A percentile compares a stretch with the other conserved stretches of the same genome.
phyloP scores from a whole-genome alignment of 2,329 filamentous ascomycete genomes.

The Aspergillus quadrilineatus region DNA sequence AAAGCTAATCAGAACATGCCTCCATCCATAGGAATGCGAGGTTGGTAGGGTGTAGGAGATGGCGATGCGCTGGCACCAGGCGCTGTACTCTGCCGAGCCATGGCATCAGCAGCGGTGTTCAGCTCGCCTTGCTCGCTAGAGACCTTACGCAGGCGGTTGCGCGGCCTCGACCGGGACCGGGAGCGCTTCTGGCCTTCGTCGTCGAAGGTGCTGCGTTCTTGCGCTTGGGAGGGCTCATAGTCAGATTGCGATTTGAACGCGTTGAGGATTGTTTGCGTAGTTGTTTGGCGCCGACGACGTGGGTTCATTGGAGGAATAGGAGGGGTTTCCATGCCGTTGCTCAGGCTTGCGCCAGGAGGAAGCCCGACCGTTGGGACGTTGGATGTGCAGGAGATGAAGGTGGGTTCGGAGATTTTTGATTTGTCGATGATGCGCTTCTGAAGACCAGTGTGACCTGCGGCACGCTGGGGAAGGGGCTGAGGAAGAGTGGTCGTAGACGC shows the following conservation, averaged over 20 bases:
- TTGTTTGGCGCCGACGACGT: constrained; percentile 52
- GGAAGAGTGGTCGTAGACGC: constrained; percentile 19
- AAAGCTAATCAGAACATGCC: constrained; percentile 38
- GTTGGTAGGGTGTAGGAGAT: constrained; percentile 34
- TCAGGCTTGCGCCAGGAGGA: constrained; percentile 55
- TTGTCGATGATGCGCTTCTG: constrained; percentile 62
- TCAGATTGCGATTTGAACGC: constrained; percentile 30
- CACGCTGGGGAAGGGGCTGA: constrained; percentile 30
- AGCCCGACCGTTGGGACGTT: constrained; percentile 59
- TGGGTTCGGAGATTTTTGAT: constrained; percentile 62
- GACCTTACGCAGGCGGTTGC: constrained; percentile 48
- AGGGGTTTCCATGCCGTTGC: constrained; percentile 53
- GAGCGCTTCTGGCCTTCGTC: constrained; percentile 28
- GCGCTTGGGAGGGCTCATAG: constrained; percentile 9
- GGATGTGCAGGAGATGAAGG: constrained; percentile 53
- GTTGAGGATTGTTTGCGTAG: constrained; percentile 42
- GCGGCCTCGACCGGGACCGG: constrained; percentile 29
- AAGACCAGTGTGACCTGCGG: constrained; percentile 29
- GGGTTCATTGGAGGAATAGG: constrained; percentile 62
- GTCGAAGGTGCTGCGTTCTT: constrained; percentile 45
- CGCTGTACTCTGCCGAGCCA: constrained; percentile 44
- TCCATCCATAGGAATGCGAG: constrained; percentile 32
- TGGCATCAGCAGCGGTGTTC: constrained; percentile 31
- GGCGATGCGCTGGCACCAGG: constrained; percentile 25
- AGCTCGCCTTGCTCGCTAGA: constrained; percentile 53